phyloP scores from a whole-genome alignment of 352 stramenopile genomes.

The Discostella stelligera region DNA sequence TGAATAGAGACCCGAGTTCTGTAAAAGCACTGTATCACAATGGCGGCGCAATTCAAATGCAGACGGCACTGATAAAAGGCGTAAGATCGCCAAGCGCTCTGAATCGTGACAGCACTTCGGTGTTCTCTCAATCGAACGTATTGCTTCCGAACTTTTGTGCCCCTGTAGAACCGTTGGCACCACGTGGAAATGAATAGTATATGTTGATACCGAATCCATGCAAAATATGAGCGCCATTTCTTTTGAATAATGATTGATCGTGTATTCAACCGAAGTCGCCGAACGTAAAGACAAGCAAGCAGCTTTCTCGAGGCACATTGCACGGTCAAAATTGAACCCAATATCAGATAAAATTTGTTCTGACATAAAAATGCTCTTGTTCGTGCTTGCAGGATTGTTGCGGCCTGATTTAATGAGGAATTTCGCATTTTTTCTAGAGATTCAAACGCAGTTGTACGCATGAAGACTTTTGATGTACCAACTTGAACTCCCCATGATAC shows the following conservation, averaged over 20 bases:
- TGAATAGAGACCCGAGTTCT: conserved; percentile 28
- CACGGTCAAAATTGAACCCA: conserved; percentile 44
- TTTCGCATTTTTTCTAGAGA: conserved; percentile 71
- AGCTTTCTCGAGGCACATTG: conserved; percentile 39
- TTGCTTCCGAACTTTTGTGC: conserved; percentile 50
- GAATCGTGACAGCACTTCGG: conserved; percentile 51
- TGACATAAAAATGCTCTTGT: conserved; percentile 52
- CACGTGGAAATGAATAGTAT: conserved; percentile 51
- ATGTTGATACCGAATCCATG: conserved; percentile 51
- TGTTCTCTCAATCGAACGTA: conserved; percentile 52
- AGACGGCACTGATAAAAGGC: conserved; percentile 4
- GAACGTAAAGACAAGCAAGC: conserved; percentile 32
- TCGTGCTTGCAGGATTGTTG: conserved; percentile 62
- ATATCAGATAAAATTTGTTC: conserved; percentile 48
- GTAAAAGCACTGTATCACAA: conserved; percentile 56
- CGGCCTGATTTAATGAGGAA: conserved; percentile 53
- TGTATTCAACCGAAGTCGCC: conserved; percentile 23
- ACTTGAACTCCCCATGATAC: conserved; percentile 83
- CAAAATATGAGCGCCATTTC: conserved; percentile 50
- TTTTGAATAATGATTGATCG: conserved; percentile 41
- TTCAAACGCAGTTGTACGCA: conserved; percentile 76
- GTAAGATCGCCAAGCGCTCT: conserved; percentile 52
- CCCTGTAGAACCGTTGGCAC: conserved; percentile 64
- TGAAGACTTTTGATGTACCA: conserved; percentile 83
- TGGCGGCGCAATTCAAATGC: conserved; percentile 17